Evolutionary conservation across 176 grass and related monocot species (phyloP).

Genomic region (Secale cereale): DNA sequence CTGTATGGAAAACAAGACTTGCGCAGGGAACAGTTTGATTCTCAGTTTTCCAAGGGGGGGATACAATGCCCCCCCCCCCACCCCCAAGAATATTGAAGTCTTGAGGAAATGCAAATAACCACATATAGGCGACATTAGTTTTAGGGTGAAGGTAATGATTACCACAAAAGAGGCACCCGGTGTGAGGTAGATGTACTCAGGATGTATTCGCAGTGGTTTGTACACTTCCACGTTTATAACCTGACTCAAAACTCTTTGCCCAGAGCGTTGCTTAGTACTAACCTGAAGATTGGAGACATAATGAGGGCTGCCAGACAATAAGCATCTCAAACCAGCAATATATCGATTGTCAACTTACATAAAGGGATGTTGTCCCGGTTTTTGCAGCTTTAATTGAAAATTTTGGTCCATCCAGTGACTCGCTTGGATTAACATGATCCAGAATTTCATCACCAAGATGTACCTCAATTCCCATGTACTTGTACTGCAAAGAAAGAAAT

Average conservation of each 20-base stretch:
- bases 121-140: constrained; percentile 9
- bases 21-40: not conserved
- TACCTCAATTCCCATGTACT: constrained; percentile 84
- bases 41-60: not conserved
- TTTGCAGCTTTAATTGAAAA: constrained; percentile 82
- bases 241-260: constrained; percentile 80
- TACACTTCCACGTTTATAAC: constrained; percentile 94
- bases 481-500: constrained; percentile 64
- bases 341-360: constrained; percentile 71
- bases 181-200: constrained; percentile 86
- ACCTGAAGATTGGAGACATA: constrained; percentile 57
- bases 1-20: not conserved
- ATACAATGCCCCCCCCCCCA: not conserved
- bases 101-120: not conserved
- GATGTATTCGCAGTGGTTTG: constrained; percentile 72
- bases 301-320: constrained; percentile 17
- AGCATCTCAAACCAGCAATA: constrained; percentile 5
- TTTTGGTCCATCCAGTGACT: constrained; percentile 37
- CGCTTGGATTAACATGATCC: constrained; percentile 39
- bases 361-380: constrained; percentile 67
- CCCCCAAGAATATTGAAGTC: not conserved
- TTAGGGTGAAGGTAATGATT: constrained; percentile 29
- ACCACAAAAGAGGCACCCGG: constrained; percentile 94
- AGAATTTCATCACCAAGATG: constrained; percentile 79
- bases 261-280: constrained; percentile 63